Percentiles rank a stretch among this genome's conserved stretches.
Conservation (phyloP, 306 rosid genomes). For the Prunus dulcis region DNA sequence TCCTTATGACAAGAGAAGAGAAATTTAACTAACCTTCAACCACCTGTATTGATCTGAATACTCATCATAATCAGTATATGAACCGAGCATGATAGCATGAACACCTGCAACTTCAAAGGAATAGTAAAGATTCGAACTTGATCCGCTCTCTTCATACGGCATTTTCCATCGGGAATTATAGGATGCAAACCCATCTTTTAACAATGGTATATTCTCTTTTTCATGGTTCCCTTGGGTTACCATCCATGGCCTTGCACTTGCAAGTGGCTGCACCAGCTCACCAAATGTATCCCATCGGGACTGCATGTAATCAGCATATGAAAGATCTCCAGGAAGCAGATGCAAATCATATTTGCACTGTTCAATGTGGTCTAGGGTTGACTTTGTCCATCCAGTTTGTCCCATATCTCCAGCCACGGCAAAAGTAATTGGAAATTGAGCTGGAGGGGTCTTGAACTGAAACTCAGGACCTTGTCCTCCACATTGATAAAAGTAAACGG, state of each 20-base stretch:
- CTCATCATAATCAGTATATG: constrained; percentile 69
- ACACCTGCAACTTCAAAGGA: constrained; percentile 80
- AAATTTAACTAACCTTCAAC: constrained; percentile 68
- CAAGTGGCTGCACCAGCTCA: constrained; percentile 85
- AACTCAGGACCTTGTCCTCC: constrained; percentile 78
- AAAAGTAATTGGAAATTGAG: constrained; percentile 75
- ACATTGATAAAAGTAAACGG: constrained; percentile 71
- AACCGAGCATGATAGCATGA: constrained; percentile 88
- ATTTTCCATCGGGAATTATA: constrained; percentile 90
- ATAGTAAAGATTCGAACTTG: constrained; percentile 86
- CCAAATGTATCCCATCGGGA: constrained; percentile 85
- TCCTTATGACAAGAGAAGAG: constrained; percentile 8
- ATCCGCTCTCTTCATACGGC: constrained; percentile 88
- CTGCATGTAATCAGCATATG: constrained; percentile 88
- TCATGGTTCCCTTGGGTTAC: constrained; percentile 97
- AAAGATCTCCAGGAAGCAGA: constrained; percentile 88
- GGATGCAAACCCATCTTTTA: constrained; percentile 66
- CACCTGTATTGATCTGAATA: constrained; percentile 81
- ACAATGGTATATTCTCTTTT: constrained; percentile 55
- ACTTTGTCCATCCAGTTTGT: constrained; percentile 89
- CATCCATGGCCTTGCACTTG: constrained; percentile 94
- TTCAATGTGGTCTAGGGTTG: constrained; percentile 75
- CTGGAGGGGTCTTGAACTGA: constrained; percentile 79
- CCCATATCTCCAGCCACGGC: constrained; percentile 95
- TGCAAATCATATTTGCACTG: constrained; percentile 76